Percentiles rank a stretch among this genome's conserved stretches.
phyloP scores from a whole-genome alignment of 2,329 filamentous ascomycete species.

The Colletotrichum nymphaeae region DNA sequence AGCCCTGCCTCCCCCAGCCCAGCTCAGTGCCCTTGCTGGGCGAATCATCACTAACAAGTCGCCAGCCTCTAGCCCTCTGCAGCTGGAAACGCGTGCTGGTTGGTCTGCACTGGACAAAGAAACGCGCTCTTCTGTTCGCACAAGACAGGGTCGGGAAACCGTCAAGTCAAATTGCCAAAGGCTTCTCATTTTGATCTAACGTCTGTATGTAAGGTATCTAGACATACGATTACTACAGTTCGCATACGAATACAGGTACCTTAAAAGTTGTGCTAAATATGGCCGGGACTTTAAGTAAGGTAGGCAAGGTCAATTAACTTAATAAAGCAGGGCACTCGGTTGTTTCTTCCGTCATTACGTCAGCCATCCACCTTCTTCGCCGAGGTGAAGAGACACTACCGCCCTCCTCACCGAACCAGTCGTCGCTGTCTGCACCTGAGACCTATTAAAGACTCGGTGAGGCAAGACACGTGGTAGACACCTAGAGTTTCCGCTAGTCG shows the following conservation, averaged over 20 bases:
- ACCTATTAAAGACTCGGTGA: not conserved
- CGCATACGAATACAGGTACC: not conserved
- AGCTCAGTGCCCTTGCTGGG: constrained; percentile 15
- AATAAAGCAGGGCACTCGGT: no score
- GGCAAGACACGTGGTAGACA: not conserved
- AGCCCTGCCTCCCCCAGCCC: not conserved
- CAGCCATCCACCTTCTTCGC: not conserved
- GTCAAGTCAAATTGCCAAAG: not conserved
- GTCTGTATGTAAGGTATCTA: no score
- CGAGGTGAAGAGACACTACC: not conserved
- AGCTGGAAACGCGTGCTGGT: constrained; percentile 19
- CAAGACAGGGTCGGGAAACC: not conserved
- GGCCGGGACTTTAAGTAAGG: no score
- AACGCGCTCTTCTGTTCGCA: constrained; percentile 9
- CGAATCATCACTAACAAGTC: constrained; percentile 16
- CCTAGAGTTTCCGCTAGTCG: constrained; percentile 5
- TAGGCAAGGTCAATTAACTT: no score
- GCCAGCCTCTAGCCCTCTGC: not conserved
- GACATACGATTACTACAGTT: not conserved
- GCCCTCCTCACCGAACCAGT: not conserved
- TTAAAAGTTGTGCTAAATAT: not conserved
- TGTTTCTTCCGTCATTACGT: not conserved
- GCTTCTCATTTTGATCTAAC: not conserved
- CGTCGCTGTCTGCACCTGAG: not conserved
- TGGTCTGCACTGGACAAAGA: constrained; percentile 22